phyloP scores from a whole-genome alignment of 2,329 filamentous ascomycete species.

The Thelonectria blattea region DNA sequence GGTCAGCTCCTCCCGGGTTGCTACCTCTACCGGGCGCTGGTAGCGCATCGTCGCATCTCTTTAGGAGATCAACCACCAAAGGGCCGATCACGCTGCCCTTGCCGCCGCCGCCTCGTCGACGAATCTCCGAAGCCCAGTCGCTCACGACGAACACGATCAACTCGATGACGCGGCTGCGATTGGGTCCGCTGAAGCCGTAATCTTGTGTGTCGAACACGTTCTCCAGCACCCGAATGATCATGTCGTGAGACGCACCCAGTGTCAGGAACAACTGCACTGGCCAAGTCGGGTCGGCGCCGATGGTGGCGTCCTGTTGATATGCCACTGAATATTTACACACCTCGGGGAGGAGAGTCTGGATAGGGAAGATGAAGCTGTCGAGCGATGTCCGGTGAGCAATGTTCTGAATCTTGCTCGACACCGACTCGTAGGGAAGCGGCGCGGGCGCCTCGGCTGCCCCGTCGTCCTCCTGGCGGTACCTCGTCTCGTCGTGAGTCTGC shows the following conservation, averaged over 20 bases:
- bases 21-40: slow-evolving; percentile 46
- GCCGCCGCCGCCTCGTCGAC: slow-evolving; percentile 51
- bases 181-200: slow-evolving; percentile 60
- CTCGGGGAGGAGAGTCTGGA: slow-evolving; percentile 64
- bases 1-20: slow-evolving; percentile 54
- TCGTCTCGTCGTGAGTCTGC: slow-evolving; percentile 66
- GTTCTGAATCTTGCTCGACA: slow-evolving; percentile 67
- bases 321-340: slow-evolving; percentile 68
- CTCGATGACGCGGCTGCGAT: slow-evolving; percentile 58
- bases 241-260: slow-evolving; percentile 62
- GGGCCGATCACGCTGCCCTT: slow-evolving; percentile 48
- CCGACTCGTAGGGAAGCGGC: slow-evolving; percentile 71
- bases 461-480: slow-evolving; percentile 52
- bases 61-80: slow-evolving; percentile 58
- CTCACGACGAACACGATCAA: slow-evolving; percentile 59
- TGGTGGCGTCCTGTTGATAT: slow-evolving; percentile 62
- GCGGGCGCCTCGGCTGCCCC: slow-evolving; percentile 44
- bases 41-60: slow-evolving; percentile 55
- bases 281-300: slow-evolving; percentile 63
- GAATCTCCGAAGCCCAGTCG: slow-evolving; percentile 57
- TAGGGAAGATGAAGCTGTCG: slow-evolving; percentile 71
- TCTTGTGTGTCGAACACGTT: slow-evolving; percentile 64
- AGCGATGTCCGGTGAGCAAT: slow-evolving; percentile 70
- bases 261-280: slow-evolving; percentile 62
- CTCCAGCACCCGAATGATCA: slow-evolving; percentile 63